Base-by-base conservation (phyloP, 371 early-diverging fungal genomes). In the Encephalitozoon intestinalis region DNA sequence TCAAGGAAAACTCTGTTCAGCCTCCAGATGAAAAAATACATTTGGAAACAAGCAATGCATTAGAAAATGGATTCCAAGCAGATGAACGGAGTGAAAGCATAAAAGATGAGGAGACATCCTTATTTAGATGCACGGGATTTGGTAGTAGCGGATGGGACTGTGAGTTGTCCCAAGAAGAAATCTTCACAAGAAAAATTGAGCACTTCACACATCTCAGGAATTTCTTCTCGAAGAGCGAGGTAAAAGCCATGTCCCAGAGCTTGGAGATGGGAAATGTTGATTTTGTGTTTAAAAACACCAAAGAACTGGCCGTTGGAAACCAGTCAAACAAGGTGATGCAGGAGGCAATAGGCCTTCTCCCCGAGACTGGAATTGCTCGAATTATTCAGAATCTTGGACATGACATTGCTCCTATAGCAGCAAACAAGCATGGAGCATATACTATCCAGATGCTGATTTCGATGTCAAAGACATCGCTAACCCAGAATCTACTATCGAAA, bases 381-480 rank as follows among this genome's bases (percentile, higher is more conserved):
- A 40, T 77, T 18, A 46, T 82, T 6, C 50, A 67, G 4, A 53
- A 30, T 21, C 51, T 82, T 12, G 83, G 52, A 53, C 37, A 74
- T 67, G 83, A 82, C 58, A 81, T 85, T 34, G 63, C 72, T 9
- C 67, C 81, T 4, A 79, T 85, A 41, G 54, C 81, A 25, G 81
- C 82, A 37, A 82, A 81, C 34, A 85, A 85, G 71, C 77, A 85
- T 73, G 85, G 85, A 7, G 84, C 85, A 25, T 85, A 85, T 66
- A 77, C 79, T 31, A 78, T 85, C 26, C 85, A 85, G 71, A 73
- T 73, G 53, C 23, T 85, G 1, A 70, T 85, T 44, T 52, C 58
- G 25, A 49, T 64, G 41, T 37, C 70, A 4, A 67, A 66, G 52
- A 52, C 67, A 3, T 25, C 15, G 12, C 43, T 58, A 34, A 64